A percentile compares a stretch with the other conserved stretches of the same genome.
phyloP scores from a whole-genome alignment of 768 basidiomycete species.

The Tylopilus sp. region DNA sequence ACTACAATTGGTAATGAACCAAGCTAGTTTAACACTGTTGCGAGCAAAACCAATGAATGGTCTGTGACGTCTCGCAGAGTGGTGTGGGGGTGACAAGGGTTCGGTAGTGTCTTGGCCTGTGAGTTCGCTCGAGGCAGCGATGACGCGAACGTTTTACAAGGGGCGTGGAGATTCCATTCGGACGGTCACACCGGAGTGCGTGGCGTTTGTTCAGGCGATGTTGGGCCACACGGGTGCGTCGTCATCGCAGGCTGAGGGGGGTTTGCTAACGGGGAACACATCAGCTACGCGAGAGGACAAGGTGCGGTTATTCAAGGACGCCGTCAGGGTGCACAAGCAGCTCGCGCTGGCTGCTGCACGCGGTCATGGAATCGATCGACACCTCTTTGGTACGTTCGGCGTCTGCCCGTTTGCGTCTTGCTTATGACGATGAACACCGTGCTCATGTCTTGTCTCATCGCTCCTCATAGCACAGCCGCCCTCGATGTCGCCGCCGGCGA shows the following conservation, averaged over 20 bases:
- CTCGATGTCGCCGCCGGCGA: slow-evolving; percentile 60
- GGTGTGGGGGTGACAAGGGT: slow-evolving; percentile 15
- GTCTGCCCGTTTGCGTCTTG: slow-evolving; percentile 23
- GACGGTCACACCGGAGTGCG: slow-evolving; percentile 62
- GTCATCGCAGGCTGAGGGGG: too few relatives aligned
- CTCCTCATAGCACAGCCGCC: slow-evolving; percentile 63
- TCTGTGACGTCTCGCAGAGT: slow-evolving; percentile 62
- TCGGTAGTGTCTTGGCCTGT: slow-evolving; percentile 46
- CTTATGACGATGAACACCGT: background rate
- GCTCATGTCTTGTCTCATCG: slow-evolving; percentile 38
- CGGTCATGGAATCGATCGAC: slow-evolving; percentile 81
- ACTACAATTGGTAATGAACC: too few relatives aligned
- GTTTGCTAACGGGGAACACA: background rate
- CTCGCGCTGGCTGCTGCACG: slow-evolving; percentile 62
- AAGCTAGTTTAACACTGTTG: too few relatives aligned
- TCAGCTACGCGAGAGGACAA: slow-evolving; percentile 37
- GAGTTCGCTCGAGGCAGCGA: slow-evolving; percentile 91
- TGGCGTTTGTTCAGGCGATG: too few relatives aligned
- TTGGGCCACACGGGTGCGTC: slow-evolving; percentile 34
- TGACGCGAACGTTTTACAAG: slow-evolving; percentile 83
- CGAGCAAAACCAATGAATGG: slow-evolving; percentile 87
- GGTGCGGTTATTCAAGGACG: slow-evolving; percentile 53
- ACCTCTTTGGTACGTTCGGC: slow-evolving; percentile 79
- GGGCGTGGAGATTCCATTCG: slow-evolving; percentile 94
- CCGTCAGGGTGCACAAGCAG: slow-evolving; percentile 58